Evolutionary conservation across 2,329 filamentous ascomycete species (phyloP), one percentile per base, ranked within the genome.

Genomic region (Aspergillus sergii): DNA sequence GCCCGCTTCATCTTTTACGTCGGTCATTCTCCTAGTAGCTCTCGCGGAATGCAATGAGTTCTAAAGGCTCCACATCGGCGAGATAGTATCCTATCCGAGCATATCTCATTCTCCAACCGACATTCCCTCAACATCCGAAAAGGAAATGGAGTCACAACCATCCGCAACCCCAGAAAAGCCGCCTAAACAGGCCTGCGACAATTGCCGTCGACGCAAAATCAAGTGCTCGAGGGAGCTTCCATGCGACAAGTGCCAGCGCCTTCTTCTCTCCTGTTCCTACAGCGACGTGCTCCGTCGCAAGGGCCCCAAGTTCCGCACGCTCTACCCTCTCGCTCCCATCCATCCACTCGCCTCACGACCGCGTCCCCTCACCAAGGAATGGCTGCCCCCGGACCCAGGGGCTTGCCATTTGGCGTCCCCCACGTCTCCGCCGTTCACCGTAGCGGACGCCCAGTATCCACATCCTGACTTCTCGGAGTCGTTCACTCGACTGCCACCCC

Each of bases 151-250:
- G 61, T 66, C 66, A 26, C 63, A 53, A 59, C 59, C 60, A 54
- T 59, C 43, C 53, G 58, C 66, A 36, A 60, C 66, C 34, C 65
- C 67, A 61, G 68, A 69, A 46, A 71, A 72, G 51, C 57, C 70
- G 28, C 61, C 63, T 28, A 79, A 78, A 62, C 77, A 79, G 66
- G 76, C 77, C 53, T 79, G 77, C 62, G 77, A 79, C 59, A 79
- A 78, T 59, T 81, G 79, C 69, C 74, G 79, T 34, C 71, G 74
- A 19, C 76, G 79, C 54, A 81, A 81, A 62, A 78, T 81, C 60
- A 81, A 79, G 71, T 81, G 79, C 61, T 74, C 73, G 53, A 75
- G 73, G 69, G 77, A 73, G 66, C 71, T 69, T 16, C 79, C 79
- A 2, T 81, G 79, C 66, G 77, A 81, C 57, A 80, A 78, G 64